Conservation (phyloP, 768 basidiomycete genomes). For the Psilocybe cyanescens region DNA sequence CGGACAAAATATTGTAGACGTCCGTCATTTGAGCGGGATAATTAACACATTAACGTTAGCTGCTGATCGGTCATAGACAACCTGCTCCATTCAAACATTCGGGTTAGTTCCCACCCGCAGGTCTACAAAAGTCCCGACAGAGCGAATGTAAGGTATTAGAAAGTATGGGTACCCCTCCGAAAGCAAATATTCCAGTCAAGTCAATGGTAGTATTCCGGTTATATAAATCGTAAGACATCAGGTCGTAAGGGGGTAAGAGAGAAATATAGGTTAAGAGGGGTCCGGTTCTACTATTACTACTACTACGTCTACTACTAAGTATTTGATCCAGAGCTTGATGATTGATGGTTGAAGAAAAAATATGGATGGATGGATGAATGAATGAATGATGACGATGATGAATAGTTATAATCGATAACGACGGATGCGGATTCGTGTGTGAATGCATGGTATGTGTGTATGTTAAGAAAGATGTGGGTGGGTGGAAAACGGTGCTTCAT, state of each 20-base stretch:
- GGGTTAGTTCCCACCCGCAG: background rate
- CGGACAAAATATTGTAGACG: no score
- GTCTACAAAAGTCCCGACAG: background rate
- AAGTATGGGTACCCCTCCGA: background rate
- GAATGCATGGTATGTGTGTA: conserved; percentile 12
- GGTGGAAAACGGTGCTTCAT: conserved; percentile 1
- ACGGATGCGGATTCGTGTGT: background rate
- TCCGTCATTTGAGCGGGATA: no score
- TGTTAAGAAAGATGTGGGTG: background rate
- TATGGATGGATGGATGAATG: background rate
- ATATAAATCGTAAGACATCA: background rate
- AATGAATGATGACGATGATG: background rate
- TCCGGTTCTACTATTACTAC: background rate
- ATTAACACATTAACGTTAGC: no score
- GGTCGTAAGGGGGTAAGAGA: background rate
- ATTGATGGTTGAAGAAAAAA: background rate
- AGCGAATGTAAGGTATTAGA: no score
- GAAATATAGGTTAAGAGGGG: background rate
- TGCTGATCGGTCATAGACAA: no score
- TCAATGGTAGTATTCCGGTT: background rate
- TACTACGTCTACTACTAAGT: background rate
- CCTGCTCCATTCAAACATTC: background rate
- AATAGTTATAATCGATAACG: background rate
- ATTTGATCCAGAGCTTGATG: background rate
- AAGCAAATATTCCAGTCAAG: background rate